Evolutionary conservation across 2,329 filamentous ascomycete species (phyloP).

Genomic region (Gaeumannomyces sp.): DNA sequence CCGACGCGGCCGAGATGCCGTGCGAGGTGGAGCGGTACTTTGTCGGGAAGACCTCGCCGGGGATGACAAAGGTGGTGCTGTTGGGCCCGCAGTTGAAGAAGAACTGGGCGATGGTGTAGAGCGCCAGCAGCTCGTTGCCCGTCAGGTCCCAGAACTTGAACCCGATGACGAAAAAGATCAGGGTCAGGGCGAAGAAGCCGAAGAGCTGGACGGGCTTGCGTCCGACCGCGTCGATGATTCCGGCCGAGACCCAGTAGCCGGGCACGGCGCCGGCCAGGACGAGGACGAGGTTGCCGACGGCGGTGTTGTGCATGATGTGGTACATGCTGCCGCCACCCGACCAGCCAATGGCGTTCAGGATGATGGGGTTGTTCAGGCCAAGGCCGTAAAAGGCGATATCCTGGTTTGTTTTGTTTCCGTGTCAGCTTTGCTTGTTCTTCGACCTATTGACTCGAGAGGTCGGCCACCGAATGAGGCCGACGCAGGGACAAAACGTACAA

Average conservation of each 20-base stretch:
- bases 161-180: conserved; percentile 57
- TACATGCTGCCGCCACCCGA: conserved; percentile 51
- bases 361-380: conserved; percentile 69
- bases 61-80: conserved; percentile 51
- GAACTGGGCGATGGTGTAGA: conserved; percentile 52
- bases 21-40: conserved; percentile 51
- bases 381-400: conserved; percentile 59
- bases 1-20: conserved; percentile 49
- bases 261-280: conserved; percentile 74
- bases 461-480: neutral
- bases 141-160: conserved; percentile 51
- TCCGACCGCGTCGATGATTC: conserved; percentile 61
- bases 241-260: conserved; percentile 76
- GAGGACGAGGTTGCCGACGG: conserved; percentile 72
- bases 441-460: neutral
- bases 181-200: conserved; percentile 55
- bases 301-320: conserved; percentile 64
- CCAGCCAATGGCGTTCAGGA: conserved; percentile 67
- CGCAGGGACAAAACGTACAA: conserved; percentile 24
- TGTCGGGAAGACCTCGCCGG: conserved; percentile 51
- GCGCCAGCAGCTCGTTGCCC: conserved; percentile 46
- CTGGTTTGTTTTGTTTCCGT: neutral
- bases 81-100: conserved; percentile 57
- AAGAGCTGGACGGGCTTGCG: conserved; percentile 71
- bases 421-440: neutral